These are phyloP conservation scores for Penicillium italicum DNA, from an alignment of 2,329 filamentous ascomycete genomes.

Conservation along the genomic window DNA sequence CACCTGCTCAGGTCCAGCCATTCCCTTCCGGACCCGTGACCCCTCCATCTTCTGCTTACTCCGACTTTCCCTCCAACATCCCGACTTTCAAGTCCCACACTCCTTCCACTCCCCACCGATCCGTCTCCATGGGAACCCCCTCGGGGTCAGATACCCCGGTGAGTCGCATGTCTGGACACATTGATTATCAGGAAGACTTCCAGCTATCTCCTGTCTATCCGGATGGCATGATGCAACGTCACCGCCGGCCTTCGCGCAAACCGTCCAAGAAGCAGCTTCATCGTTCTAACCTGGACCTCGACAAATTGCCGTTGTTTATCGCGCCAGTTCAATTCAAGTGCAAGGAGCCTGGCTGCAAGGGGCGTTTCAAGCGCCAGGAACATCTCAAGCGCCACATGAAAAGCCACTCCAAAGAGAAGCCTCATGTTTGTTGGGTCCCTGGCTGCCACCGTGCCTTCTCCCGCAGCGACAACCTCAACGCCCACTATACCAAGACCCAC, in stretches of 20 bases:
- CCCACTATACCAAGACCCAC: conserved; percentile 46
- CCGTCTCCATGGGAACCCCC: conserved; percentile 34
- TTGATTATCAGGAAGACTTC: conserved; percentile 38
- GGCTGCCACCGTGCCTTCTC: conserved; percentile 43
- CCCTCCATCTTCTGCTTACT: conserved; percentile 38
- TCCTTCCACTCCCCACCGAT: conserved; percentile 36
- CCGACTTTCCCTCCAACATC: conserved; percentile 35
- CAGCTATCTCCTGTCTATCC: conserved; percentile 34
- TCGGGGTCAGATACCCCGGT: conserved; percentile 37
- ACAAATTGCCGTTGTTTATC: conserved; percentile 39
- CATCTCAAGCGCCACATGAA: conserved; percentile 50
- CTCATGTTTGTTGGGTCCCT: conserved; percentile 45
- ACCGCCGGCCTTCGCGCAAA: conserved; percentile 36
- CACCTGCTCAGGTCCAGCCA: conserved; percentile 31
- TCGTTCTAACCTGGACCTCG: conserved; percentile 31
- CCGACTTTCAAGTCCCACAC: conserved; percentile 36
- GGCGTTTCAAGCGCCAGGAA: conserved; percentile 49
- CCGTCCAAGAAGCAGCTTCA: conserved; percentile 33
- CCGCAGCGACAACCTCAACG: conserved; percentile 46
- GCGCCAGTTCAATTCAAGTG: conserved; percentile 44
- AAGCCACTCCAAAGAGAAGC: conserved; percentile 46
- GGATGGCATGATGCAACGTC: conserved; percentile 29
- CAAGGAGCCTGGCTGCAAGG: conserved; percentile 43
- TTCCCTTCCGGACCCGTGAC: conserved; percentile 33
- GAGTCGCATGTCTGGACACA: conserved; percentile 34